Evolutionary conservation across 441 rosid species (phyloP), one percentile per base, ranked within the genome.

Genomic region (Raphanus hybrid): DNA sequence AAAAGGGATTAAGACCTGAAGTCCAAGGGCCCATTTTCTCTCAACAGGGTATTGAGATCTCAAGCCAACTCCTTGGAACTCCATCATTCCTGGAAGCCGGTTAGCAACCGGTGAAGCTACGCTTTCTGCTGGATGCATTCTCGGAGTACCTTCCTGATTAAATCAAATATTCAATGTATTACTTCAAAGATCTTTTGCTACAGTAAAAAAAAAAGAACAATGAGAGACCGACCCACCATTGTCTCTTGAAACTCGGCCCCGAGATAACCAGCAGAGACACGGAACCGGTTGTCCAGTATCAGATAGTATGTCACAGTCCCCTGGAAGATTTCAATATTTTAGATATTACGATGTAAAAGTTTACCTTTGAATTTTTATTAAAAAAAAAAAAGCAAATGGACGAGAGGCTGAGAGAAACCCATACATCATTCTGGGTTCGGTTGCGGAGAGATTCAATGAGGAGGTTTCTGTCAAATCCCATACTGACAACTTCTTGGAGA

Each of bases 1-100:
- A 48, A 8, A 0, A 6, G 18, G 58, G 58, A 27, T 58, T 16
- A 70, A 59, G 32, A 95, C 99, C 97, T 95, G 99, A 71, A 95
- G 95, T 66, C 99, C 99, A 81, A 95, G 97, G 75, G 98, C 93
- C 97, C 99, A 95, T 87, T 93, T 95, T 85, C 96, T 86, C 73
- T 95, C 99, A 52, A 81, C 85, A 8, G 89, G 89, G 71, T 74
- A 85, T 79, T 90, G 93, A 71, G 95, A 82, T 74, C 87, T 88
- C 71, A 89, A 75, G 70, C 87, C 87, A 73, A 83, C 81, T 78
- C 91, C 97, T 82, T 88, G 97, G 78, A 86, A 90, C 67, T 95
- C 99, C 82, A 87, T 83, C 34, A 80, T 45, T 60, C 92, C 91
- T n/a, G 91, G 85, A 83, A 84, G 84, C 64, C 93, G 87, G 67